Base-by-base conservation (phyloP, 495 filamentous ascomycete species). In the Neurospora sp. region DNA sequence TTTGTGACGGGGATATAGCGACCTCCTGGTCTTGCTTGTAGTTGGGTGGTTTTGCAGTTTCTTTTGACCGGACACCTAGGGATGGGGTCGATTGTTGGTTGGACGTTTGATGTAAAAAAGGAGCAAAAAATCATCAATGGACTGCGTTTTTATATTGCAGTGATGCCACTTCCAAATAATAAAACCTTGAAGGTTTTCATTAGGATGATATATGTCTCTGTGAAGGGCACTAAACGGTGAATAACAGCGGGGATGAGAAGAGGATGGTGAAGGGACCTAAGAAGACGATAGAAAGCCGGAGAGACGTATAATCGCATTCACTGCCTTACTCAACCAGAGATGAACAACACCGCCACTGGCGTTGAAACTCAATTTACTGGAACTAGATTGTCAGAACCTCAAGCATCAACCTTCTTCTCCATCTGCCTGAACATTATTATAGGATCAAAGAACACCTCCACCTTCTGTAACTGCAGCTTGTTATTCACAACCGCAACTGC, bases 351-450 rank as follows among this genome's bases (percentile, higher is more conserved):
- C 12, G 4, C 12, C 40, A 14, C 40, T 40, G 12, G 11, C 11
- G 40, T 14, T 40, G 11, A 40, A 14, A 4, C 3, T 14, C 4
- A 40, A 44, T 44, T 44, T 7, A 44, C 41, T 44, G 41, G 16
- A n/a, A 2, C 7, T n/a, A 3, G 41, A n/a, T 7, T 44, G 41
- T n/a, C 18, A n/a, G 44, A 48, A 59, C 48, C 10, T 59, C 5
- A 27, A 6, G 11, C 69, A 14, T n/a, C 27, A 16, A 42, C 35
- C 18, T 41, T 68, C 31, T 69, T 41, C 72, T 76, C 85, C 75
- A 91, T 89, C 82, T 90, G 89, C 22, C 88, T 82, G 75, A 91
- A 91, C 89, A 91, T 91, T 44, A 88, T 83, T 76, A 89, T 79
- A 1, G 89, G 88, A 73, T 91, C 89, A 72, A 87, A 91, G 82